Evolutionary conservation across 371 early-diverging fungal genomes (phyloP), one percentile per base, ranked within the genome.

Genomic region (Mucor plumbeus): DNA sequence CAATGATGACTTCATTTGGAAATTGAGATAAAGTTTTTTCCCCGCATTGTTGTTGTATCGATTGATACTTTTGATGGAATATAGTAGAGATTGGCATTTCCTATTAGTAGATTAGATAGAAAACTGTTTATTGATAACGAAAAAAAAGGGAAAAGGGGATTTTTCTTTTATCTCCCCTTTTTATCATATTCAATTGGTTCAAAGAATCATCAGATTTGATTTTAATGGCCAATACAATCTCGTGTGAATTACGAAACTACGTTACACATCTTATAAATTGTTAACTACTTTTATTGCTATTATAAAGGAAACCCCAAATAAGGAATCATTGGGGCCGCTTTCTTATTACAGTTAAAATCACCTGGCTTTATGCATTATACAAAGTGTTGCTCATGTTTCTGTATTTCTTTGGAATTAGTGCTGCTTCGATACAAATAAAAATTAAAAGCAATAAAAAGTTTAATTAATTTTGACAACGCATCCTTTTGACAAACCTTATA

Each of bases 1-100:
- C 40, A 17, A 48, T 8, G 15, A 69, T 60, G 8, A 69, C 64
- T 64, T 69, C 69, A 60, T 69, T 64, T 50, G 69, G 69, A 36
- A 69, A 60, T 31, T 53, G 21, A 17, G 38, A 48, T 50, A 62
- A 61, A 26, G 44, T 44, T 17, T 61, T 36, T 62, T 21, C 66
- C 64, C 41, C 44, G 21, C 55, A 41, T 34, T 11, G 11, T 38
- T 38, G 38, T 38, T 64, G 39, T 59, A 56, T n/a, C 15, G 36
- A 9, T 56, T 56, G 53, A 53, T 56, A 17, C 19, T 56, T 56
- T 36, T 33, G 35, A 56, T 36, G 35, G 36, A 56, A 56, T 53
- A 31, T 53, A 35, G 36, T 34, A 17, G 40, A 31, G n/a, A 17
- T 61, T 10, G 35, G 34, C 17, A 47, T 44, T 26, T 19, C 48